phyloP scores from a whole-genome alignment of 73 alveolate genomes.

The Diophrys appendiculata region DNA sequence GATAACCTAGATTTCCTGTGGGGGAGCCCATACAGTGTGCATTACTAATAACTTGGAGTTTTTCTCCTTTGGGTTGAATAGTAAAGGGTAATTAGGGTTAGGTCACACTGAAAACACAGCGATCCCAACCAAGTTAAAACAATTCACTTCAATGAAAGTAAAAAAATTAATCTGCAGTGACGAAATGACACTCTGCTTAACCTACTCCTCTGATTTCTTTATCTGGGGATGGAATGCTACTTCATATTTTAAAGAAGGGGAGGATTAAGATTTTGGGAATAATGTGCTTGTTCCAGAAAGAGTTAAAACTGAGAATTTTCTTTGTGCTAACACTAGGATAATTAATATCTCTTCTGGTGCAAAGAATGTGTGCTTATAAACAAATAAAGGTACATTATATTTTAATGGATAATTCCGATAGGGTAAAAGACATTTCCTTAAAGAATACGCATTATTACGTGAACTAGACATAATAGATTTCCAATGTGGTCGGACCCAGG shows the following conservation, averaged over 20 bases:
- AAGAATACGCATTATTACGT: neutral
- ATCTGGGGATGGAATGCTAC: neutral
- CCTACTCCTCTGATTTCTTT: conserved; percentile 8
- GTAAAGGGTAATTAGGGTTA: conserved; percentile 59
- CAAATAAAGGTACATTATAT: neutral
- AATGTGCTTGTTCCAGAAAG: neutral
- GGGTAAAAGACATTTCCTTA: neutral
- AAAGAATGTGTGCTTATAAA: neutral
- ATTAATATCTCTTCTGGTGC: neutral
- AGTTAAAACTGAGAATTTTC: neutral
- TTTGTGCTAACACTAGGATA: neutral
- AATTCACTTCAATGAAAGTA: conserved; percentile 35
- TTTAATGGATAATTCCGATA: neutral
- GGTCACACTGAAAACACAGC: conserved; percentile 23
- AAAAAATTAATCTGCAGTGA: conserved; percentile 24
- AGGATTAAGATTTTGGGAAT: neutral
- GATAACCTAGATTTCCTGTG: conserved; percentile 38
- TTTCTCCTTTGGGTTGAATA: conserved; percentile 54
- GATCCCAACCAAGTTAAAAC: conserved; percentile 39
- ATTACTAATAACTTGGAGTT: conserved; percentile 24
- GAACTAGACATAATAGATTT: neutral
- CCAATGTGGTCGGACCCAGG: neutral
- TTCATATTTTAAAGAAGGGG: neutral
- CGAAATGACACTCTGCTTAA: conserved; percentile 53
- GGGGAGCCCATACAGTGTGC: conserved; percentile 67